Evolutionary conservation across 2,329 filamentous ascomycete species (phyloP).

Genomic region (Botrytis pseudocinerea): DNA sequence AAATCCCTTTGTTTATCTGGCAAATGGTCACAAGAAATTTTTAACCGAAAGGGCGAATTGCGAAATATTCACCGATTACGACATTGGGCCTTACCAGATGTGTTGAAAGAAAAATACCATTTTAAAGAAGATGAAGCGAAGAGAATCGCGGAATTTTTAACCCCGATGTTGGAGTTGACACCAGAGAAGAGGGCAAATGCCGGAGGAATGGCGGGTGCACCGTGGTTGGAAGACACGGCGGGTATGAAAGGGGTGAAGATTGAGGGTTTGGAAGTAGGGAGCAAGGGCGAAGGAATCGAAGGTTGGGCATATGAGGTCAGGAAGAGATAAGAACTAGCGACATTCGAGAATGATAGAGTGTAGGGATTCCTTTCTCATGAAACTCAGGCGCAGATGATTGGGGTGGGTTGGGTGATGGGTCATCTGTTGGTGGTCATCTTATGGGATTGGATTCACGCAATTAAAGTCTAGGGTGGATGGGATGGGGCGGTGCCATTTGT

Average conservation of each 20-base stretch:
- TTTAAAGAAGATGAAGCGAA: conserved; percentile 81
- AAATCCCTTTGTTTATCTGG: conserved; percentile 88
- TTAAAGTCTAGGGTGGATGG: background rate
- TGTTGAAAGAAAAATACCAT: conserved; percentile 95
- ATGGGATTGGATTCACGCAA: background rate
- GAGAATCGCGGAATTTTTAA: conserved; percentile 77
- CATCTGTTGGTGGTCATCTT: conserved; percentile 3
- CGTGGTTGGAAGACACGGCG: conserved; percentile 79
- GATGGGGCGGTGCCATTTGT: background rate
- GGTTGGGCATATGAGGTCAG: conserved; percentile 91
- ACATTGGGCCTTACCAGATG: conserved; percentile 93
- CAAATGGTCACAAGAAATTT: conserved; percentile 98
- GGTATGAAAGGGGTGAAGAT: conserved; percentile 84
- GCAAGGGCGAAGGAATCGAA: conserved; percentile 86
- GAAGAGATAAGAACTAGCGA: conserved; percentile 46
- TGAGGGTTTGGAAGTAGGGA: conserved; percentile 72
- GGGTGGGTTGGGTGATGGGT: background rate
- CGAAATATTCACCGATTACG: conserved; percentile 95
- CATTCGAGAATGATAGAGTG: background rate
- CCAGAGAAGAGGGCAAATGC: conserved; percentile 92
- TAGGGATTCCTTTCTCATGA: background rate
- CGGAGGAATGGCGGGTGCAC: conserved; percentile 87
- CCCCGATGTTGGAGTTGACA: conserved; percentile 86
- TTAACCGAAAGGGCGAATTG: conserved; percentile 95
- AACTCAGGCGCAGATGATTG: conserved; percentile 2